Percentiles rank a stretch among this genome's conserved stretches.
These are phyloP conservation scores for Oryza glaberrima DNA, from an alignment of 176 grass and related monocot species.

Conservation along the genomic window DNA sequence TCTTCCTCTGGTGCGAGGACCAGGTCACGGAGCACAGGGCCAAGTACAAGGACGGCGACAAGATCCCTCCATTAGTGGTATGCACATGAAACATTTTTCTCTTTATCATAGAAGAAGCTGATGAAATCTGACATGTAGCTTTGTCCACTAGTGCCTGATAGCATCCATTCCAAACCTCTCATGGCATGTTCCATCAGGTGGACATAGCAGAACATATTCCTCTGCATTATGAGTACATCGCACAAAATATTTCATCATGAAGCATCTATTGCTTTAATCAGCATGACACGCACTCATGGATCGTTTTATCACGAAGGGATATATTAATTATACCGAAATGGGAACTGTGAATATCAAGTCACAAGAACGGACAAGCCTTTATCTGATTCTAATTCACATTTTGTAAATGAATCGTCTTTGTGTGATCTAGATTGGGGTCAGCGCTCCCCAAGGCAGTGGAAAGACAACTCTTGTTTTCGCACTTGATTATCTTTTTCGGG, in stretches of 20 bases:
- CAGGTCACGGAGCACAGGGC: constrained; percentile 65
- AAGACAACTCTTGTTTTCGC: constrained; percentile 97
- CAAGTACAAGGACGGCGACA: constrained; percentile 70
- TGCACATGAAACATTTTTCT: constrained; percentile 5
- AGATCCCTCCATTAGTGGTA: constrained; percentile 93
- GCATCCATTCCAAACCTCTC: constrained; percentile 18
- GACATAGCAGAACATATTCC: constrained; percentile 38
- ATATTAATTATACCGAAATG: neutral
- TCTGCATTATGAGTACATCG: constrained; percentile 37
- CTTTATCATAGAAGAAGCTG: neutral
- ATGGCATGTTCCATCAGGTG: constrained; percentile 17
- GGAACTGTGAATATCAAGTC: constrained; percentile 6
- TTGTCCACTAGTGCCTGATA: constrained; percentile 4
- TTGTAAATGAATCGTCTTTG: constrained; percentile 35
- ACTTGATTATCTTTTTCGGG: constrained; percentile 87
- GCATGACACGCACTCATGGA: neutral
- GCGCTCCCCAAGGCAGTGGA: constrained; percentile 95
- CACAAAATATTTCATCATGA: constrained; percentile 10
- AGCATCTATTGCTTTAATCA: constrained; percentile 26
- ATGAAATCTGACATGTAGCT: neutral
- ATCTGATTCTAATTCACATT: constrained; percentile 18
- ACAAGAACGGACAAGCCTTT: neutral
- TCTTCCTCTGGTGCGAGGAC: constrained; percentile 96
- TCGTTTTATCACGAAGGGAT: neutral
- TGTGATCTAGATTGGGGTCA: constrained; percentile 81